Base-by-base conservation (phyloP, 2,329 filamentous ascomycete genomes). In the Talaromyces funiculosus region DNA sequence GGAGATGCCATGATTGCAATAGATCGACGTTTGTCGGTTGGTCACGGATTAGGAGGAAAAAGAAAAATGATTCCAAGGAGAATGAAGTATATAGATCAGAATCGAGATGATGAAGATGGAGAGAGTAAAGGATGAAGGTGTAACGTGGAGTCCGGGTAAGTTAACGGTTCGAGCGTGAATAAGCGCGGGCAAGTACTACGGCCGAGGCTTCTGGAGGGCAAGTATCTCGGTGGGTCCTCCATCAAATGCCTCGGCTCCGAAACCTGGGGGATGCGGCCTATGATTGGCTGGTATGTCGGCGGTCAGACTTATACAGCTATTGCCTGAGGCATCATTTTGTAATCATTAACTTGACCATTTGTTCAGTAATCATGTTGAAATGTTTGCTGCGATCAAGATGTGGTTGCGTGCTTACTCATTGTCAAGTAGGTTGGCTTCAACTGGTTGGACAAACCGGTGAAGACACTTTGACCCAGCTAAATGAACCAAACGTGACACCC, bases 1-100 rank as follows among this genome's bases (percentile, higher is more conserved):
- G 89, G 87, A 77, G 89, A 91, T 66, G 89, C 87, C 89, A 92
- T 92, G 69, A 42, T 70, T 35, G 29, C 35, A 18, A 22, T 51
- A 12, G 33, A 10, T 51, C 29, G 47, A 33, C n/a, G 29, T 18
- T 33, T 2, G 47, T 33, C 47, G 45, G 26, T 51, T 33, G n/a
- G 18, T 33, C 33, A 20, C 7, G 10, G 12, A 4, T 12, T 33
- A 51, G 20, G 29, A 8, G n/a, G n/a, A 22, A 33, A 33, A 12
- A 2, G 8, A 33, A 33, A 33, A 12, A 10, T 33, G 31, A 33
- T n/a, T n/a, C n/a, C 31, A 33, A 12, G n/a, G 22, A 7, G 22
- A 5, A n/a, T 20, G 22, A 40, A 26, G 26, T 18, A 35, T 33
- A 24, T 35, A 12, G 5, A 9, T 9, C 9, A 59, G n/a, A 22